Evolutionary conservation across 1,284 basidiomycete genomes (phyloP).

Genomic region (Moesziomyces antarcticus): DNA sequence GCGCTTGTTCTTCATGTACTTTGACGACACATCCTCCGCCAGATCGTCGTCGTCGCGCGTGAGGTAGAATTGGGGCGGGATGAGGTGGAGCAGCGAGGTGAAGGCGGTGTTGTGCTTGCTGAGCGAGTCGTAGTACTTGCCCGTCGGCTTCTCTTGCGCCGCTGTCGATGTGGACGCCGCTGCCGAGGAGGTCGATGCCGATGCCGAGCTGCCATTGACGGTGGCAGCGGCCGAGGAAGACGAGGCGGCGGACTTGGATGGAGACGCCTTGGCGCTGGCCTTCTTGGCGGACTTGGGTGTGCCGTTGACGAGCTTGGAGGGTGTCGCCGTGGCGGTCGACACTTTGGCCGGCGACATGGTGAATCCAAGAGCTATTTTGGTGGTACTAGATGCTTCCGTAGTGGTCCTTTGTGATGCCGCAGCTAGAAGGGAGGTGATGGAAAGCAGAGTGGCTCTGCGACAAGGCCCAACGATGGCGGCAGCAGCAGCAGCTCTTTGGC

Average conservation of each 20-base stretch:
- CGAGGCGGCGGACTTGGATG: constrained; percentile 4
- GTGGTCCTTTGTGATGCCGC: no score
- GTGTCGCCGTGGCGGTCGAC: not conserved
- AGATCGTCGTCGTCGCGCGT: constrained; percentile 42
- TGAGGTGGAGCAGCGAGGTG: constrained; percentile 54
- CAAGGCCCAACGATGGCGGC: no score
- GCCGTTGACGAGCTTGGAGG: constrained; percentile 9
- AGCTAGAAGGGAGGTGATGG: no score
- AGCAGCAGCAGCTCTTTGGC: no score
- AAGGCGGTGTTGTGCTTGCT: constrained; percentile 57
- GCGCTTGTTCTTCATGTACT: constrained; percentile 66
- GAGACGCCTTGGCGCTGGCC: constrained; percentile 14
- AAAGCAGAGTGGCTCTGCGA: no score
- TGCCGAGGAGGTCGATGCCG: constrained; percentile 19
- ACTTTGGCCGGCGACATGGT: not conserved
- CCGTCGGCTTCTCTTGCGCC: not conserved
- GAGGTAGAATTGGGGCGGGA: constrained; percentile 64
- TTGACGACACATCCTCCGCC: constrained; percentile 46
- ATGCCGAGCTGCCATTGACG: constrained; percentile 7
- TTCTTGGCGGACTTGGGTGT: constrained; percentile 17
- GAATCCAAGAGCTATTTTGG: no score
- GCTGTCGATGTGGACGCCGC: constrained; percentile 11
- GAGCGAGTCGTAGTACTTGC: constrained; percentile 47
- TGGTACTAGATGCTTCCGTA: no score
- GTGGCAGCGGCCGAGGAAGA: constrained; percentile 1